Evolutionary conservation across 1,139 yeast genomes (phyloP).

Genomic region (Hansenula lynferdii): DNA sequence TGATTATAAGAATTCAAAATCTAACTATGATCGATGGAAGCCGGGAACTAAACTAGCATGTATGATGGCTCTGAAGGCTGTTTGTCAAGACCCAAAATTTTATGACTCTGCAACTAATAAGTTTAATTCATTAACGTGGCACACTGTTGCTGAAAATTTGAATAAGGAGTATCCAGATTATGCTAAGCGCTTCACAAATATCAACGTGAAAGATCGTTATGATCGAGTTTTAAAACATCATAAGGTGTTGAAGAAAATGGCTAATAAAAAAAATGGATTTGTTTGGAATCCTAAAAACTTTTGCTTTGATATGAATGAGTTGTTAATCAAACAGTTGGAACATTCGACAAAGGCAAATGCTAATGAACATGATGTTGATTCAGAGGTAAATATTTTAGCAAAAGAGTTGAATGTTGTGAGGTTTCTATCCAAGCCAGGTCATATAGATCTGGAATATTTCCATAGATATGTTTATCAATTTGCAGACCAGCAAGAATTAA

Average conservation of each 20-base stretch:
- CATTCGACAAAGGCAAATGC: too few species aligned
- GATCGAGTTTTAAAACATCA: conserved; percentile 22
- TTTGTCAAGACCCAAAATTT: conserved; percentile 13
- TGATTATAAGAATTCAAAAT: conserved; percentile 5
- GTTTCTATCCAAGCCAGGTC: conserved; percentile 19
- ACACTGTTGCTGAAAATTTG: conserved; percentile 20
- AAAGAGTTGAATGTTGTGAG: conserved; percentile 15
- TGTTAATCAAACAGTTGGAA: conserved; percentile 9
- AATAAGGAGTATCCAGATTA: conserved; percentile 20
- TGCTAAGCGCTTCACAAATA: conserved; percentile 21
- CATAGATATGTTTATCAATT: conserved; percentile 18
- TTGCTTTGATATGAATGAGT: conserved; percentile 13
- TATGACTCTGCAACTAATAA: conserved; percentile 11
- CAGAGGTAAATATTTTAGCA: neutral
- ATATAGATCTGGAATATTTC: conserved; percentile 20
- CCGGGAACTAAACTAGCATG: conserved; percentile 22
- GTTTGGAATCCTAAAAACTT: conserved; percentile 17
- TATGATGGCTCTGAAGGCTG: conserved; percentile 18
- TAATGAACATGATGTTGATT: neutral
- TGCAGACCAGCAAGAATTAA: conserved; percentile 6
- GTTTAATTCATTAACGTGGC: conserved; percentile 19
- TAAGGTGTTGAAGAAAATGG: conserved; percentile 18
- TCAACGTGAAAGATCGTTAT: conserved; percentile 22
- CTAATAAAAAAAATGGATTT: conserved; percentile 15
- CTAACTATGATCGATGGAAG: conserved; percentile 23